phyloP scores from a whole-genome alignment of 2,329 filamentous ascomycete genomes.

The Davidsoniella neocaledoniae region DNA sequence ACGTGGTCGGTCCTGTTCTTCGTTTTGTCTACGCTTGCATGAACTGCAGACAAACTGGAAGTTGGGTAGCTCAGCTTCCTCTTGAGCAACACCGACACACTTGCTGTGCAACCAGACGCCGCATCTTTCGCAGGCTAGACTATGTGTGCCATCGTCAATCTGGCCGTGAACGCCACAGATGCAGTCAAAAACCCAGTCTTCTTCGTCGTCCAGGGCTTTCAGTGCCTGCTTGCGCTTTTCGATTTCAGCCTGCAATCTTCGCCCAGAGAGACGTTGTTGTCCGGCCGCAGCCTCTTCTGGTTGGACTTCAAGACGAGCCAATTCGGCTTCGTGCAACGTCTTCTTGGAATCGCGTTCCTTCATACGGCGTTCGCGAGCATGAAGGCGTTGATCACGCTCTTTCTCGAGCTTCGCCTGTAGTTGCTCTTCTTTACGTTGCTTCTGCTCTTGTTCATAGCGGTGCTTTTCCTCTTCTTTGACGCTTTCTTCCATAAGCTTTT shows the following conservation, averaged over 20 bases:
- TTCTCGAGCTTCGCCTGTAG: conserved; percentile 42
- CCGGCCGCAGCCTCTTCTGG: not conserved
- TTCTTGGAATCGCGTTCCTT: conserved; percentile 75
- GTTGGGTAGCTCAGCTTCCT: conserved; percentile 65
- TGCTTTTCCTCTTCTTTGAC: conserved; percentile 12
- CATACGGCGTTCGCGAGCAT: conserved; percentile 71
- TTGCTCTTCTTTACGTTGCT: conserved; percentile 46
- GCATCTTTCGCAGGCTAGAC: conserved; percentile 83
- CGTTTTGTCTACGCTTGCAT: conserved; percentile 53
- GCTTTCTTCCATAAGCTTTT: conserved; percentile 10
- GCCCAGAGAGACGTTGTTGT: conserved; percentile 9
- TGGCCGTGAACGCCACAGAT: conserved; percentile 80
- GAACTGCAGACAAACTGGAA: conserved; percentile 75
- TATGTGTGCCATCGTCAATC: conserved; percentile 87
- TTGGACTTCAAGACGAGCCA: conserved; percentile 48
- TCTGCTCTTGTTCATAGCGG: conserved; percentile 40
- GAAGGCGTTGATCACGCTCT: conserved; percentile 62
- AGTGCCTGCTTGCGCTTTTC: conserved; percentile 64
- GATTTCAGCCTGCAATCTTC: conserved; percentile 55
- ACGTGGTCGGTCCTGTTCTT: conserved; percentile 39
- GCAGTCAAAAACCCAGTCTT: conserved; percentile 91
- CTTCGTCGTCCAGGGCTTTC: conserved; percentile 55
- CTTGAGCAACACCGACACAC: conserved; percentile 65
- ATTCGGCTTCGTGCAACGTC: conserved; percentile 67
- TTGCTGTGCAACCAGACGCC: conserved; percentile 95